These are phyloP conservation scores for Solanum rostratum DNA, from an alignment of 257 asterid species.

Conservation along the genomic window DNA sequence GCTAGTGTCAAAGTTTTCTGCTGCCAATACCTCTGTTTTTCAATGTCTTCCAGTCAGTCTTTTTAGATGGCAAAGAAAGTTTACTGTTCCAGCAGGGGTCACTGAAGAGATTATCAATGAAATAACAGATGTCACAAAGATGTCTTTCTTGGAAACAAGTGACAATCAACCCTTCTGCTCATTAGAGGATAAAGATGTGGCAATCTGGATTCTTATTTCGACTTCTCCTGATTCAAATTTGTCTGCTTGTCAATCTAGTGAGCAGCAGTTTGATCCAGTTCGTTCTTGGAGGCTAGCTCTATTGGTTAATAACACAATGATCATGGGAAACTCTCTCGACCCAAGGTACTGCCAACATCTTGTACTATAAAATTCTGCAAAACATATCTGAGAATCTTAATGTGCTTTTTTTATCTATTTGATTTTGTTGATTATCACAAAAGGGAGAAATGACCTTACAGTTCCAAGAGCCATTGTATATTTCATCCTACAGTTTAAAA, in stretches of 20 bases:
- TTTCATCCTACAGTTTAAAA: neutral
- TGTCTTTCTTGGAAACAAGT: slow-evolving; percentile 22
- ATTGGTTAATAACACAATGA: slow-evolving; percentile 50
- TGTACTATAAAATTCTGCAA: neutral
- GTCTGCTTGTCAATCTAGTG: slow-evolving; percentile 17
- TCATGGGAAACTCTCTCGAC: slow-evolving; percentile 55
- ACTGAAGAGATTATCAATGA: slow-evolving; percentile 22
- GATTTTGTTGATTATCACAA: neutral
- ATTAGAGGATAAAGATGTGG: slow-evolving; percentile 42
- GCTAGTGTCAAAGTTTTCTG: slow-evolving; percentile 61
- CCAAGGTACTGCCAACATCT: slow-evolving; percentile 33
- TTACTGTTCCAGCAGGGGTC: slow-evolving; percentile 10
- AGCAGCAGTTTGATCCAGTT: slow-evolving; percentile 14
- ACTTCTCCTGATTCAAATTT: slow-evolving; percentile 32
- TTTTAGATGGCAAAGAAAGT: slow-evolving; percentile 57
- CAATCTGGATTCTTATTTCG: slow-evolving; percentile 73
- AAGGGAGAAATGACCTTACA: neutral
- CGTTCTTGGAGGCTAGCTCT: slow-evolving; percentile 75
- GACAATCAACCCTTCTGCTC: slow-evolving; percentile 16
- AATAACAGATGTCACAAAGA: slow-evolving; percentile 58
- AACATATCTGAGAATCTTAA: neutral
- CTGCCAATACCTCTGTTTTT: slow-evolving; percentile 42
- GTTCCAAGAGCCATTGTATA: neutral
- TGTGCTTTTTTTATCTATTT: neutral
- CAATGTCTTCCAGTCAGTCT: slow-evolving; percentile 52